Conservation (phyloP, 306 rosid genomes). For the Abrus precatorius region DNA sequence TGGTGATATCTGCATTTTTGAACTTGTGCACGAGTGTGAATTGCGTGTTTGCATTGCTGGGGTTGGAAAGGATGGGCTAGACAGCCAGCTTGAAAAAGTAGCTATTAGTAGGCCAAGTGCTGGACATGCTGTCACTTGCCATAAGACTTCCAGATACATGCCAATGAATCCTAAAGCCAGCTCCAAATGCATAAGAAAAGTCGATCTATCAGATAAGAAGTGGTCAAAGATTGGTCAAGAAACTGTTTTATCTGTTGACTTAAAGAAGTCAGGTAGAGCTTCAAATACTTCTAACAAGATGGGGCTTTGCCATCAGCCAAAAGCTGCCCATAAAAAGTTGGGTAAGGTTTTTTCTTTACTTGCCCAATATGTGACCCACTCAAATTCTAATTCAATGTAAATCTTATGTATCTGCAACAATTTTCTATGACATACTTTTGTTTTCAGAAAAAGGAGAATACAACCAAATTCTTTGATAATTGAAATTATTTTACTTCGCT, state of each 20-base stretch:
- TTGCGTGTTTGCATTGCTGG: slow-evolving; percentile 72
- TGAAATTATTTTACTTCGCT: slow-evolving; percentile 23
- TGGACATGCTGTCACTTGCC: slow-evolving; percentile 58
- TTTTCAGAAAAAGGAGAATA: not conserved
- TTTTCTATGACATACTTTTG: slow-evolving; percentile 25
- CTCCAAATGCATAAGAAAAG: slow-evolving; percentile 64
- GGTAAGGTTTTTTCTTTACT: slow-evolving; percentile 67
- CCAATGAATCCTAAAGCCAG: slow-evolving; percentile 59
- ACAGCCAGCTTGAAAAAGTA: slow-evolving; percentile 66
- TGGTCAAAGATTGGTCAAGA: slow-evolving; percentile 63
- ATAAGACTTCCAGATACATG: slow-evolving; percentile 56
- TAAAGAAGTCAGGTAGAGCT: slow-evolving; percentile 65
- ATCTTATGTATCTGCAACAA: slow-evolving; percentile 35
- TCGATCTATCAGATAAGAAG: slow-evolving; percentile 63
- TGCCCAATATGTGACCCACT: slow-evolving; percentile 24
- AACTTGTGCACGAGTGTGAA: slow-evolving; percentile 83
- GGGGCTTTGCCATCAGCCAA: slow-evolving; percentile 65
- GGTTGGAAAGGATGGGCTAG: slow-evolving; percentile 64
- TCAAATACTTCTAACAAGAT: slow-evolving; percentile 63
- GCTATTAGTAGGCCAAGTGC: slow-evolving; percentile 53
- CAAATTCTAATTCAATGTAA: slow-evolving; percentile 25
- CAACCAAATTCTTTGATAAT: slow-evolving; percentile 35
- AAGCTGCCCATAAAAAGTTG: slow-evolving; percentile 64
- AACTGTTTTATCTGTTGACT: slow-evolving; percentile 59
- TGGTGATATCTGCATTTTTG: slow-evolving; percentile 92